Evolutionary conservation across 2,329 filamentous ascomycete species (phyloP).

Genomic region (Alternaria conjuncta): DNA sequence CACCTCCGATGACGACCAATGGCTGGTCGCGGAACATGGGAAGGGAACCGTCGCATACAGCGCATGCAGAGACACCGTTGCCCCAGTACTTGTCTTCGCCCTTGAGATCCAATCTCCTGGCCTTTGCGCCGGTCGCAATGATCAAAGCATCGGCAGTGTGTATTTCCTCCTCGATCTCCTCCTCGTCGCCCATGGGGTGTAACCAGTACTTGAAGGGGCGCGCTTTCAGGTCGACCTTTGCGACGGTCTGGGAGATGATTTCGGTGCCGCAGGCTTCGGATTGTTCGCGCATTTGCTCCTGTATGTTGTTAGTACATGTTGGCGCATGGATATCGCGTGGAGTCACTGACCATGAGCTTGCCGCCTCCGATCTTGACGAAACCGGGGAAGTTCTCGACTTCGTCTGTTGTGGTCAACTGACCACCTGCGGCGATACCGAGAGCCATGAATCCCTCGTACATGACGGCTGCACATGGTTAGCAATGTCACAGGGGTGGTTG

Average conservation of each 20-base stretch:
- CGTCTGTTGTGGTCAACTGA: slow-evolving; percentile 97
- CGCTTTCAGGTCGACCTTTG: slow-evolving; percentile 80
- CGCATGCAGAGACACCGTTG: slow-evolving; percentile 93
- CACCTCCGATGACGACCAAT: slow-evolving; percentile 92
- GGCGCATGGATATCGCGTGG: not conserved
- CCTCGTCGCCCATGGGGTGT: slow-evolving; percentile 77
- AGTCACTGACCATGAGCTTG: slow-evolving; percentile 75
- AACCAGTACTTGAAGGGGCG: slow-evolving; percentile 90
- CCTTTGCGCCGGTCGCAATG: slow-evolving; percentile 93
- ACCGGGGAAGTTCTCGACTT: slow-evolving; percentile 97
- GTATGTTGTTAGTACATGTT: slow-evolving; percentile 16
- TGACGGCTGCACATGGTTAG: slow-evolving; percentile 66
- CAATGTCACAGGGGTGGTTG: not conserved
- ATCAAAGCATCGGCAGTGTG: slow-evolving; percentile 93
- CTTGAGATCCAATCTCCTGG: slow-evolving; percentile 77
- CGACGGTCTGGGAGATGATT: slow-evolving; percentile 91
- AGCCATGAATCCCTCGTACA: slow-evolving; percentile 98
- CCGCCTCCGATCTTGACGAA: slow-evolving; percentile 89
- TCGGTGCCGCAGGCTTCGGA: slow-evolving; percentile 90
- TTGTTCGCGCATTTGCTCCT: slow-evolving; percentile 90
- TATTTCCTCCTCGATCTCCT: slow-evolving; percentile 69
- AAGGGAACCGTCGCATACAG: slow-evolving; percentile 95
- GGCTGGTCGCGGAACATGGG: slow-evolving; percentile 98
- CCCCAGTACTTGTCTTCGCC: slow-evolving; percentile 98
- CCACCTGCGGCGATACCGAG: slow-evolving; percentile 96